Evolutionary conservation across 2,329 filamentous ascomycete genomes (phyloP).

Genomic region (Cryphonectria naterciae): DNA sequence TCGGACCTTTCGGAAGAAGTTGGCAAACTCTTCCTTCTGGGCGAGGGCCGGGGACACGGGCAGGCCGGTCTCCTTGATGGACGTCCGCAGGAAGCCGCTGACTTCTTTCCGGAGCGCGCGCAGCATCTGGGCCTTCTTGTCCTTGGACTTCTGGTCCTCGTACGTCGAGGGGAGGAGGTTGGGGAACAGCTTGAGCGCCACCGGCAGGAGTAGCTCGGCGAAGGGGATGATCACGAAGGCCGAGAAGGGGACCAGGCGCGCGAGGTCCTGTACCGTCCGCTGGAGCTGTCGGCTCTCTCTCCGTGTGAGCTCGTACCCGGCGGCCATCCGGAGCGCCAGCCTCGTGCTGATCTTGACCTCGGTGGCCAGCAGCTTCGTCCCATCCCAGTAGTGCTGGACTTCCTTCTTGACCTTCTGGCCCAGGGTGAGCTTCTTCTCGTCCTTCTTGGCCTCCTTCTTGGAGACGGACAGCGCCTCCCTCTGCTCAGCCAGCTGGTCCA

Average conservation of each 20-base stretch:
- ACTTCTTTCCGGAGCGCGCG: conserved; percentile 91
- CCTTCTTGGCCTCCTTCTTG: conserved; percentile 64
- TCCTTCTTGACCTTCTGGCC: conserved; percentile 96
- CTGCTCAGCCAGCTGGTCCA: conserved; percentile 66
- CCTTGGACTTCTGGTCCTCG: conserved; percentile 87
- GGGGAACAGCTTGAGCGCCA: conserved; percentile 93
- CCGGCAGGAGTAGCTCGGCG: conserved; percentile 86
- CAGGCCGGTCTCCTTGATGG: conserved; percentile 88
- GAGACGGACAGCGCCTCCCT: conserved; percentile 66
- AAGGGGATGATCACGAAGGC: conserved; percentile 97
- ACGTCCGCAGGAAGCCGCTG: conserved; percentile 85
- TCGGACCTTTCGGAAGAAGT: conserved; percentile 96
- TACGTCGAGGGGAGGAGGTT: conserved; percentile 98
- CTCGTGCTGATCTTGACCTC: conserved; percentile 93
- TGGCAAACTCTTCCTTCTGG: conserved; percentile 89
- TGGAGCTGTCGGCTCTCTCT: conserved; percentile 91
- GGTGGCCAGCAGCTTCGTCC: conserved; percentile 89
- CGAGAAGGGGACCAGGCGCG: conserved; percentile 90
- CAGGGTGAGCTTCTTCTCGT: conserved; percentile 84
- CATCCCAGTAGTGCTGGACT: conserved; percentile 94
- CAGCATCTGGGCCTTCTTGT: conserved; percentile 81
- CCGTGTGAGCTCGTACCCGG: conserved; percentile 92
- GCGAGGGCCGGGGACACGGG: conserved; percentile 83
- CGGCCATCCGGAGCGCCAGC: conserved; percentile 94
- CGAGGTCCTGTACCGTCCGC: conserved; percentile 91